phyloP scores from a whole-genome alignment of 768 basidiomycete species.

The Phlebiopsis gigantea region DNA sequence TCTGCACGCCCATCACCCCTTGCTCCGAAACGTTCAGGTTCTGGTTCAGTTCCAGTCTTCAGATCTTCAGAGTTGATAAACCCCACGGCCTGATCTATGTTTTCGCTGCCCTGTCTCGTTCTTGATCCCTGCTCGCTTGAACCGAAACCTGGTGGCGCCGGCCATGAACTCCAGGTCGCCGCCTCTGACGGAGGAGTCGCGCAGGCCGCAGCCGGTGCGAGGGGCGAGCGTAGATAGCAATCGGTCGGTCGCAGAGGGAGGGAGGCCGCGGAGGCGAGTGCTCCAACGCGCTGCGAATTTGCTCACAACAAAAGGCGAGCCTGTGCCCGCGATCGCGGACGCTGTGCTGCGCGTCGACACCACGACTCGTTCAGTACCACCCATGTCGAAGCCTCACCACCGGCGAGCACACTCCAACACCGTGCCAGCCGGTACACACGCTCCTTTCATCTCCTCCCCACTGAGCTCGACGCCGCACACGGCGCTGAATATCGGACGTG shows the following conservation, averaged over 20 bases:
- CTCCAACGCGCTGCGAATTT: slow-evolving; percentile 17
- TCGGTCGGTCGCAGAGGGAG: not conserved
- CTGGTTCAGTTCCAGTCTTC: not conserved
- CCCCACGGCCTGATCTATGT: not conserved
- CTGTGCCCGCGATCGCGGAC: slow-evolving; percentile 9
- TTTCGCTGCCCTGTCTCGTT: not conserved
- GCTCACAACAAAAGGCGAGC: slow-evolving; percentile 16
- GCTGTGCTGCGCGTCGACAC: slow-evolving; percentile 2
- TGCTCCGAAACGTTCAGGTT: not conserved
- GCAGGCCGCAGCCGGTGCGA: not conserved
- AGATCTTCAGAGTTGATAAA: not conserved
- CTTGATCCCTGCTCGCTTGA: not conserved
- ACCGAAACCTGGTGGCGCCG: not conserved
- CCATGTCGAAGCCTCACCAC: not conserved
- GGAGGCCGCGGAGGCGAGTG: not conserved
- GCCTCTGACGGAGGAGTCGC: not conserved
- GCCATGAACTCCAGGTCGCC: not conserved
- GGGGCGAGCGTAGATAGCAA: not conserved
- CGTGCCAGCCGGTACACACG: not conserved
- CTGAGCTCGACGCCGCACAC: not conserved
- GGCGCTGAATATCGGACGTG: not conserved
- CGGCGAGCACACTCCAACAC: slow-evolving; percentile 10
- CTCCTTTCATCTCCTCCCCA: not conserved
- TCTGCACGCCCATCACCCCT: not conserved
- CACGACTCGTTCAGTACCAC: not conserved